phyloP scores from a whole-genome alignment of 495 filamentous ascomycete genomes.

The Aspergillus funiculosus region DNA sequence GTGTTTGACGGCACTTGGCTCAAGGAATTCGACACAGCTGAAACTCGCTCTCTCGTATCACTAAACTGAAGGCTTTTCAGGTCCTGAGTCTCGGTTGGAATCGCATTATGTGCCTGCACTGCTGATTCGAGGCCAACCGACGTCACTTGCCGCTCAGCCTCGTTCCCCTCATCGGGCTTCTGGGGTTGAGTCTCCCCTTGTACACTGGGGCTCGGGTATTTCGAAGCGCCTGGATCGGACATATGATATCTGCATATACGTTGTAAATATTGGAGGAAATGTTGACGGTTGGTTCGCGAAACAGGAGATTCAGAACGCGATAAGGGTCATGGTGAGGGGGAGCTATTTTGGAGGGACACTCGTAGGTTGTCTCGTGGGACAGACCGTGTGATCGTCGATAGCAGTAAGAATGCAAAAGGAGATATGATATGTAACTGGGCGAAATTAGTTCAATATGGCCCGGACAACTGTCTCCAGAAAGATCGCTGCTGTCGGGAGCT shows the following conservation, averaged over 20 bases:
- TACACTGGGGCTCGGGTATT: conserved; percentile 23
- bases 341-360: conserved; percentile 1
- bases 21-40: background rate
- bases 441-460: background rate
- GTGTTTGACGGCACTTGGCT: conserved; percentile 4
- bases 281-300: conserved; percentile 32
- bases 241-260: conserved; percentile 37
- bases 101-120: conserved; percentile 22
- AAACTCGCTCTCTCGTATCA: conserved; percentile 17
- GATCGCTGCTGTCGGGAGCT: background rate
- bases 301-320: conserved; percentile 10
- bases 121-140: conserved; percentile 16
- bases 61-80: conserved; percentile 4
- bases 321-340: conserved; percentile 23
- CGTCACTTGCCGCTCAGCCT: conserved; percentile 17
- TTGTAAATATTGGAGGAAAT: conserved; percentile 49
- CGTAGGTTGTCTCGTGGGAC: background rate
- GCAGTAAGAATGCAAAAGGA: no score
- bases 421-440: no score
- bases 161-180: conserved; percentile 18
- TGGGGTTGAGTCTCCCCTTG: conserved; percentile 24
- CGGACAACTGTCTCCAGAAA: background rate
- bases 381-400: no score
- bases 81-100: conserved; percentile 4
- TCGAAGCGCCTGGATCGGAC: conserved; percentile 32